Conservation (phyloP, 345 rosid genomes). For the Euphorbia lathyris region DNA sequence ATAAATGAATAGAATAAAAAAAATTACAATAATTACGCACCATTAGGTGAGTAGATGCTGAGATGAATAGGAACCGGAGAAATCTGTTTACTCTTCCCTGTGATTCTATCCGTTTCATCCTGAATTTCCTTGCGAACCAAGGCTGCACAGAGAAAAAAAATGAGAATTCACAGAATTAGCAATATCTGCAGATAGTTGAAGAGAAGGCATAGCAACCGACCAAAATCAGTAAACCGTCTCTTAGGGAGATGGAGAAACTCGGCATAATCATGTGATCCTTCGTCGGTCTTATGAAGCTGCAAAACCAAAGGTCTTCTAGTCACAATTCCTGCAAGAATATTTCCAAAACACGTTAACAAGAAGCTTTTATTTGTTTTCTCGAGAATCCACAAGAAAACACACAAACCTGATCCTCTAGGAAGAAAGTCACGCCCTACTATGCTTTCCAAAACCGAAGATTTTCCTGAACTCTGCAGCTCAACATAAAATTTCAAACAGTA, state of each 20-base stretch:
- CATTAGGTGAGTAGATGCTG: conserved; percentile 85
- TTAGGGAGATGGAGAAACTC: conserved; percentile 42
- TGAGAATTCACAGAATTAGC: background rate
- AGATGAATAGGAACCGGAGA: conserved; percentile 95
- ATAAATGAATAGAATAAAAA: background rate
- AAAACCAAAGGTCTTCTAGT: conserved; percentile 43
- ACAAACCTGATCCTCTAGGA: conserved; percentile 94
- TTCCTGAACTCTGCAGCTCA: conserved; percentile 78
- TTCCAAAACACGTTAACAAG: background rate
- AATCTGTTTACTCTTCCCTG: conserved; percentile 84
- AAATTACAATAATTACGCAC: conserved; percentile 23
- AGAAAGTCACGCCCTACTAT: conserved; percentile 94
- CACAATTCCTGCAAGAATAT: conserved; percentile 59
- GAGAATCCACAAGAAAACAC: background rate
- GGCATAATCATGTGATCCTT: conserved; percentile 37
- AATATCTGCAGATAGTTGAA: background rate
- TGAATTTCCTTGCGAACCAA: conserved; percentile 82
- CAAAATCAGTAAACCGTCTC: conserved; percentile 34
- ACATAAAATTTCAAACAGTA: background rate
- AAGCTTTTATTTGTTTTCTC: background rate
- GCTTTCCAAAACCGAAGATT: conserved; percentile 97
- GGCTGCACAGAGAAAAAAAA: conserved; percentile 36
- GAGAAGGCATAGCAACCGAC: conserved; percentile 12
- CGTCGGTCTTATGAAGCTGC: conserved; percentile 41
- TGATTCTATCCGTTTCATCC: conserved; percentile 88